Evolutionary conservation across 2,329 filamentous ascomycete species (phyloP).

Genomic region (Beauveria caledonica): DNA sequence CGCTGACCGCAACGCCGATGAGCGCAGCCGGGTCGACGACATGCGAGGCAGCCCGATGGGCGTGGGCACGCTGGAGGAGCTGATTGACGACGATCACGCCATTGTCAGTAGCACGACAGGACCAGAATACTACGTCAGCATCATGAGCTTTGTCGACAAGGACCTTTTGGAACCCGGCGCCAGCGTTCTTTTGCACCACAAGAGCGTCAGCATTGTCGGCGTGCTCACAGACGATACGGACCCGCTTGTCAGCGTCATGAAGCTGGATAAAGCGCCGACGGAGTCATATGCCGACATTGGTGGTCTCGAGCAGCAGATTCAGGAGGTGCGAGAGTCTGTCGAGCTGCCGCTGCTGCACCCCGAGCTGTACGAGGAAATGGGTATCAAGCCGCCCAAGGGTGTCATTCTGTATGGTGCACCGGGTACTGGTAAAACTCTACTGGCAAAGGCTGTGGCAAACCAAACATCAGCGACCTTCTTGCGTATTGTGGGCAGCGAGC

Average conservation of each 20-base stretch:
- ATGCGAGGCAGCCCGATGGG: conserved; percentile 99
- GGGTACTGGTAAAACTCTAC: conserved; percentile 90
- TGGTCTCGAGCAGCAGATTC: conserved; percentile 89
- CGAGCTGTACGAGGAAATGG: conserved; percentile 99
- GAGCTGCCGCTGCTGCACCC: conserved; percentile 91
- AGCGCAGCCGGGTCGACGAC: conserved; percentile 90
- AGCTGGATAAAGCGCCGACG: conserved; percentile 95
- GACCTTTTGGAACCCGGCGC: conserved; percentile 93
- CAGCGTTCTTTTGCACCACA: conserved; percentile 92
- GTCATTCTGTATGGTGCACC: conserved; percentile 97
- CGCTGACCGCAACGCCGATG: conserved; percentile 81
- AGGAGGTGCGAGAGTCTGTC: conserved; percentile 95
- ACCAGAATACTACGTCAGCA: conserved; percentile 97
- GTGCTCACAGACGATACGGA: conserved; percentile 95
- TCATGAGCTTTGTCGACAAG: conserved; percentile 99
- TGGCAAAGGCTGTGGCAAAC: conserved; percentile 96
- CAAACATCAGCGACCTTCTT: conserved; percentile 98
- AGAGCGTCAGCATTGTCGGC: conserved; percentile 95
- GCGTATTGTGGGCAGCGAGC: conserved; percentile 90
- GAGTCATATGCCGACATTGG: conserved; percentile 99
- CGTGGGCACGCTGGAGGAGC: conserved; percentile 92
- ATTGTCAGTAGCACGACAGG: conserved; percentile 97
- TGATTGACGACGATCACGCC: conserved; percentile 98
- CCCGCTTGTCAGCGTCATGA: conserved; percentile 96
- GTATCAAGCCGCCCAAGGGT: conserved; percentile 98